Evolutionary conservation across 169 alveolate species (phyloP), one percentile per base, ranked within the genome.

Genomic region (Plasmodium yoelii): DNA sequence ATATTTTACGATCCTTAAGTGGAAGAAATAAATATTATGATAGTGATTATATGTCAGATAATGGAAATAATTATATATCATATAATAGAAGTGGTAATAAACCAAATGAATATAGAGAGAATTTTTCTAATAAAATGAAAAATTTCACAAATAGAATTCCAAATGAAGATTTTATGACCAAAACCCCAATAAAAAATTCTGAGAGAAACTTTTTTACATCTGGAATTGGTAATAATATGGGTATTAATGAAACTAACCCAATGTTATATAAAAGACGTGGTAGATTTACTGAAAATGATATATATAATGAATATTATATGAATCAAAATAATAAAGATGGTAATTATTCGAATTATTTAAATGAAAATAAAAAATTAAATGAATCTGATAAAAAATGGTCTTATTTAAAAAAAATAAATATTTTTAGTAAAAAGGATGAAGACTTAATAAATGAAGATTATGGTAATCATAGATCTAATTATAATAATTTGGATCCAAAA

Each of bases 361-460:
- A 69, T 46, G 57, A 56, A 19, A 65, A 26, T 69, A 80, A 65
- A 46, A 80, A 80, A 59, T 57, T 49, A 57, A 67, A 18, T 19
- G 90, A 64, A 57, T 49, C 69, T 8, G 80, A 67, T n/a, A 80
- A 67, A 26, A 80, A 65, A 15, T 80, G 90, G 90, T 49, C 77
- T 28, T 80, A 80, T 60, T 60, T 80, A 46, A 80, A 65, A 49
- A 80, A 80, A 53, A 51, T 80, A 67, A 80, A 80, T 18, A 53
- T 80, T 51, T 65, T 67, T 67, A 67, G 42, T 44, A 42, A 47
- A 80, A 80, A 64, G 34, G 80, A 75, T 53, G 75, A 75, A 19
- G 39, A 42, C 18, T n/a, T 47, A 19, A 51, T 46, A 26, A 56
- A 80, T 44, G 55, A 57, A 15, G 9, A 10, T 18, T 26, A 28